Evolutionary conservation across 2,329 filamentous ascomycete genomes (phyloP), one percentile per base, ranked within the genome.

Genomic region (Akanthomyces uredinophilus): DNA sequence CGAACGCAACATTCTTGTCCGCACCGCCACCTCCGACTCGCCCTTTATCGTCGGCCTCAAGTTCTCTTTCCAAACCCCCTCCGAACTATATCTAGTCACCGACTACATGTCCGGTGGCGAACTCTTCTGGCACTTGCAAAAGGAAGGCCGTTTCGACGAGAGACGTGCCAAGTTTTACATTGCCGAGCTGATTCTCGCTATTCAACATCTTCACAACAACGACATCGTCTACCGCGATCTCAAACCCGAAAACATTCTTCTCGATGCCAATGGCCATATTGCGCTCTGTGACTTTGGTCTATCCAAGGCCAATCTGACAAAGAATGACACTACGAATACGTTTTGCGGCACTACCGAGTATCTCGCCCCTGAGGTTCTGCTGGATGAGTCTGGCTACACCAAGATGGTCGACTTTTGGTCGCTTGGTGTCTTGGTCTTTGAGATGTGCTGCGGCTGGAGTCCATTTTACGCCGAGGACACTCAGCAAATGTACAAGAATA

Each of bases 391-490:
- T 70, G 95, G 95, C 39, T 99, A 99, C 76, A 98, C 95, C 60
- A 98, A 98, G 79, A 98, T 99, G 95, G 95, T 99, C 7, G 95
- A 99, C 74, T 99, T 98, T 75, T 99, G 95, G 95, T 99, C 95
- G 1, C 83, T 99, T 14, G 95, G 95, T 62, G 95, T 99, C 53
- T 82, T 99, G 60, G 95, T 99, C 1, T 99, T 99, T 70, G 95
- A 99, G 76, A 99, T 99, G 95, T 99, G 95, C 79, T 99, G 95
- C 70, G 95, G 95, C 39, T 99, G 95, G 95, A 97, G 92, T 70
- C 95, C 95, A 0, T 99, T 99, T 78, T 99, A 98, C 70, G 95
- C 95, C 62, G 95, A 99, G 72, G 95, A 99, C 72, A 99, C 95
- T 0, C 95, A 99, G 76, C 95, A 99, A 75, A 99, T 99, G 95